phyloP scores from a whole-genome alignment of 139 green algal species.

The Microglena sp. region DNA sequence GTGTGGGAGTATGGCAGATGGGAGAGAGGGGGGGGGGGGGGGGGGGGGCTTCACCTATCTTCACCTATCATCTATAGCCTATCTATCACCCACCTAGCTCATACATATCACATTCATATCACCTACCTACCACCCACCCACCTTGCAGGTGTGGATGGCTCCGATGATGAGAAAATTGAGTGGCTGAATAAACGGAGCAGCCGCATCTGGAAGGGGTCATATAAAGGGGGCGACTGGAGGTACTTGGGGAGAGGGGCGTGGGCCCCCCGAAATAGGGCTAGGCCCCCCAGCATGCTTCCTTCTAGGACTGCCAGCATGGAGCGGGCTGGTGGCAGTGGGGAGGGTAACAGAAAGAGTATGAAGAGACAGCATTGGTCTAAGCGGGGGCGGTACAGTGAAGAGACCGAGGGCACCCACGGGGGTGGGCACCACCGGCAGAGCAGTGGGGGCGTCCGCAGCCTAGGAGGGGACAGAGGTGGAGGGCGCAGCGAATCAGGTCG shows the following conservation, averaged over 20 bases:
- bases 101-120: too few species aligned
- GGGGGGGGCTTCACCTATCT: too few species aligned
- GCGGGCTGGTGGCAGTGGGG: background rate
- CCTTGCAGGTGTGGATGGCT: background rate
- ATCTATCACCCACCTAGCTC: too few species aligned
- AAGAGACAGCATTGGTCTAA: too few species aligned
- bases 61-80: too few species aligned
- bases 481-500: too few species aligned
- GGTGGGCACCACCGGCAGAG: background rate
- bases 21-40: too few species aligned
- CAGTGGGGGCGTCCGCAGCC: background rate
- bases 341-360: background rate
- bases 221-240: slow-evolving; percentile 30
- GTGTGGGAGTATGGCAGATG: too few species aligned
- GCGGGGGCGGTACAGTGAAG: too few species aligned
- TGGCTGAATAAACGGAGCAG: slow-evolving; percentile 38
- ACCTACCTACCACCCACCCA: too few species aligned
- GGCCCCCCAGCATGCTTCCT: background rate
- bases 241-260: slow-evolving; percentile 39
- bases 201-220: slow-evolving; percentile 42
- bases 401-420: background rate
- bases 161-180: slow-evolving; percentile 8
- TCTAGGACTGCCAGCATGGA: background rate
- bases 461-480: too few species aligned
- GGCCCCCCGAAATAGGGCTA: slow-evolving; percentile 3